Conservation (phyloP, 768 basidiomycete species). For the Clitopilus passeckerianus region DNA sequence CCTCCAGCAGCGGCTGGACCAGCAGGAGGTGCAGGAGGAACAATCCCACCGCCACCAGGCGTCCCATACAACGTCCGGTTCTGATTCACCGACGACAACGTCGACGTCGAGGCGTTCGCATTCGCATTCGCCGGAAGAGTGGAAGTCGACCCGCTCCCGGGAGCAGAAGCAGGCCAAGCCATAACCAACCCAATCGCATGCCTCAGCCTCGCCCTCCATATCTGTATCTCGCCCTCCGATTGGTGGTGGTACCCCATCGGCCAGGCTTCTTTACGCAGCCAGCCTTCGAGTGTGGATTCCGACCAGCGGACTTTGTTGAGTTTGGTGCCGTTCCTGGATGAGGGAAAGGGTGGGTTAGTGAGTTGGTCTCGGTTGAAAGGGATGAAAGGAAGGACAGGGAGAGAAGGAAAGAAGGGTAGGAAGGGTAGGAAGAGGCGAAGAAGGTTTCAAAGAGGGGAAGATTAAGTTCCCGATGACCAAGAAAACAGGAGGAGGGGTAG, state of each 20-base stretch:
- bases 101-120: not conserved
- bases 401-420: not conserved
- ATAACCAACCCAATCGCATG: constrained; percentile 42
- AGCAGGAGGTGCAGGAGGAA: not conserved
- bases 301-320: constrained; percentile 55
- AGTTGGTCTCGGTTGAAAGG: not conserved
- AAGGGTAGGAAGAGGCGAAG: not conserved
- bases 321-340: constrained; percentile 43
- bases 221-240: constrained; percentile 33
- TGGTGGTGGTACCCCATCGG: constrained; percentile 59
- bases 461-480: too few species aligned
- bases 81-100: too few species aligned
- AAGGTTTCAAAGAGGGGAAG: too few species aligned
- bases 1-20: not conserved
- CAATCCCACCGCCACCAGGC: not conserved
- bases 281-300: constrained; percentile 43
- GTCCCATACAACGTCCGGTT: not conserved
- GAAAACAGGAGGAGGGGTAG: not conserved
- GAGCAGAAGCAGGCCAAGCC: not conserved
- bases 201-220: constrained; percentile 45
- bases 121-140: too few species aligned
- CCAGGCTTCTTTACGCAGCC: constrained; percentile 55
- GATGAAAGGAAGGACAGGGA: not conserved
- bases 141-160: too few species aligned
- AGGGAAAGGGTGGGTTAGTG: constrained; percentile 23